Evolutionary conservation across 306 rosid genomes (phyloP), one percentile per base, ranked within the genome.

Genomic region (Trifolium subterraneum): DNA sequence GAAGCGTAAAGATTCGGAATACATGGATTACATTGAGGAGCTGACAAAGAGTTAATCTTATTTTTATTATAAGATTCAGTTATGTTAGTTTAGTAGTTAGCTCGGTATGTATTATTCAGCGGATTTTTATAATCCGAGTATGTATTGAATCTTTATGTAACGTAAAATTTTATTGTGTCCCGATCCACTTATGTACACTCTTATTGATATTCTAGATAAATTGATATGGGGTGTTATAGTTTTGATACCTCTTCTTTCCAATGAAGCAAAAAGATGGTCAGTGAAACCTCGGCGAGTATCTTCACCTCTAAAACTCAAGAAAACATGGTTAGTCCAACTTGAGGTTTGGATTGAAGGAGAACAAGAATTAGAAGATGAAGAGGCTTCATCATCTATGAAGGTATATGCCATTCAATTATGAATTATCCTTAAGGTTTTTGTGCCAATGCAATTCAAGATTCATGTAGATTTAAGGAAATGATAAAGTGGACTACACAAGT

Each of bases 221-320:
- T n/a, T n/a, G n/a, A n/a, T n/a, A n/a, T n/a, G n/a, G n/a, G n/a
- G n/a, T n/a, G n/a, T n/a, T n/a, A n/a, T n/a, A n/a, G n/a, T n/a
- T 42, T 63, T 70, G 69, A 80, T 70, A 6, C 84, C 84, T 39
- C 38, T 74, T 70, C 77, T 69, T 18, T 80, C 73, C 0, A 80
- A 29, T 20, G 84, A 75, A 70, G 80, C 80, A 44, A 69, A 70
- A 18, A 80, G 80, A 70, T 80, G 80, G 11, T 61, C 77, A 11
- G 84, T 63, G 77, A 79, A 74, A 42, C 80, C 80, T 10, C 42
- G 76, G 13, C 80, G 70, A 3, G 76, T 80, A 68, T 80, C 84
- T 0, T 60, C 76, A 19, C 84, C 84, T 65, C 84, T 38, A 14
- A 80, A 80, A 61, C 84, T 80, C 72, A 80, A 50, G 76, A 80